Evolutionary conservation across 2,329 filamentous ascomycete species (phyloP), one percentile per base, ranked within the genome.

Genomic region (Parasarocladium wereldwijsianum): DNA sequence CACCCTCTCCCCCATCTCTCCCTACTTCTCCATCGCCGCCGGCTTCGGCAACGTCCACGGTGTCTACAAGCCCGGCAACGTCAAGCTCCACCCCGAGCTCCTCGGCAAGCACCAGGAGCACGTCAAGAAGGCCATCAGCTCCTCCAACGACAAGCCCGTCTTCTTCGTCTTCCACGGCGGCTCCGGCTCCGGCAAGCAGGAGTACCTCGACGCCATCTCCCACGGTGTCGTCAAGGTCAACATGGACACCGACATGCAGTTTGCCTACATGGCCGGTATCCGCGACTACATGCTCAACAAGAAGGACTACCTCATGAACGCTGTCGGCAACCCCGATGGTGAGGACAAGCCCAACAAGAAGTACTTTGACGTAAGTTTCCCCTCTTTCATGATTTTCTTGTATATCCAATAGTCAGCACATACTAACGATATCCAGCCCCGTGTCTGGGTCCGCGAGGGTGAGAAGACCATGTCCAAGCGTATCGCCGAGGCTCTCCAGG

Each of bases 121-220:
- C 59, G 83, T 94, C 57, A 74, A 83, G 60, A 74, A 87, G 60
- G 72, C 92, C 66, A 73, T 77, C 41, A 58, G 60, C 43, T 62
- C 70, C 47, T 63, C 69, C 45, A 71, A 81, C 42, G 70, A 81
- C 52, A 94, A 94, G 78, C 90, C 90, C 44, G 82, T 96, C 52
- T 96, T 86, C 76, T 84, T 98, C 50, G 90, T 98, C 57, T 98
- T 98, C 80, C 90, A 98, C 71, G 90, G 90, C 50, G 90, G 90
- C 48, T 93, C 83, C 40, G 90, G 90, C 44, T 92, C 82, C 42
- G 69, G 70, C 55, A 92, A 93, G 68, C 60, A 83, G 45, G 90
- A 98, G 65, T 98, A 81, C 71, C 68, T 66, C 40, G 74, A 84
- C 46, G 87, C 86, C 52, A 94, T 94, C 59, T 63, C 65, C 53